Conservation (phyloP, 192 early-diverging fungal species). For the Phlyctochytrium bullatum region DNA sequence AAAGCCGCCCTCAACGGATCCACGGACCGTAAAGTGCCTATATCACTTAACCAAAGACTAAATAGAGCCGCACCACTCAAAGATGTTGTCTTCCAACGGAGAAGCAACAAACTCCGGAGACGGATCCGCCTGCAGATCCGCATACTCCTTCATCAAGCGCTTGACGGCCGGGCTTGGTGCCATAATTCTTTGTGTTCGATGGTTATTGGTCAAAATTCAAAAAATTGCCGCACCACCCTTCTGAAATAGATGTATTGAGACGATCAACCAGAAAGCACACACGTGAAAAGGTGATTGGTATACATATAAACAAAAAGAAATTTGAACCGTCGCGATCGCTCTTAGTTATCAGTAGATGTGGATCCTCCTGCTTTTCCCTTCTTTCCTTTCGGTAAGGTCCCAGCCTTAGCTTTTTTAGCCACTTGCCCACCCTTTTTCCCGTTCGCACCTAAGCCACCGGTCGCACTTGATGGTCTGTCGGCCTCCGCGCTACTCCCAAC, state of each 20-base stretch:
- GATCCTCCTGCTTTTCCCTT: background rate
- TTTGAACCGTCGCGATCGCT: too few relatives aligned
- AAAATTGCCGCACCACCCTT: too few relatives aligned
- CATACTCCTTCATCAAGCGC: slow-evolving; percentile 75
- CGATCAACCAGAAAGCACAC: too few relatives aligned
- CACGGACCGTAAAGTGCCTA: slow-evolving; percentile 87
- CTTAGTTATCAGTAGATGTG: background rate
- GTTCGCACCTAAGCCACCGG: background rate
- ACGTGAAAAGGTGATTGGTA: background rate
- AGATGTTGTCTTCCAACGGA: slow-evolving; percentile 82
- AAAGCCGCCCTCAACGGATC: slow-evolving; percentile 83
- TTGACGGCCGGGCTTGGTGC: slow-evolving; percentile 58
- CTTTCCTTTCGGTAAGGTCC: slow-evolving; percentile 1
- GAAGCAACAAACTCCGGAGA: slow-evolving; percentile 70
- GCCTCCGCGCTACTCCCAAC: background rate
- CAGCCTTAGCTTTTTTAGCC: background rate
- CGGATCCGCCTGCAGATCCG: slow-evolving; percentile 67
- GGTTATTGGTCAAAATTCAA: too few relatives aligned
- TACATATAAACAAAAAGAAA: background rate
- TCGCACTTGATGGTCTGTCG: background rate
- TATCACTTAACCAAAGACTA: background rate
- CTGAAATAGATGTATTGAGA: too few relatives aligned
- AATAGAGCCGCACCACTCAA: slow-evolving; percentile 73
- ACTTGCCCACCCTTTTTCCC: background rate
- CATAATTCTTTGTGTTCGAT: too few relatives aligned